Evolutionary conservation across 2,329 filamentous ascomycete species (phyloP).

Genomic region (Didymella glomerata): DNA sequence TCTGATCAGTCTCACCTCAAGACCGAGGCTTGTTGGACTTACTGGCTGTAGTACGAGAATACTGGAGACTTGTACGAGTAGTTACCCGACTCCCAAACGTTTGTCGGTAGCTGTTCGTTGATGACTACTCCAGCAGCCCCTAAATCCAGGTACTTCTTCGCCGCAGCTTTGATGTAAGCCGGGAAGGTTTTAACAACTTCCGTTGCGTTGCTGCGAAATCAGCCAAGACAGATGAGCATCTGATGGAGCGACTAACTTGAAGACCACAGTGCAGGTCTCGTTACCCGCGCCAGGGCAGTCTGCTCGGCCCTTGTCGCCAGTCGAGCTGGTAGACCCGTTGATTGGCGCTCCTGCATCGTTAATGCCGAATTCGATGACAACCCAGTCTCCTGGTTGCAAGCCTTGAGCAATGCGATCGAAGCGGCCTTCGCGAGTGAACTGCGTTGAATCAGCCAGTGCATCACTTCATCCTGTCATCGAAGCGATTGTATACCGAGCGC

Average conservation of each 20-base stretch:
- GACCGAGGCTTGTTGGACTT: neutral
- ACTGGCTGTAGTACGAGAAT: conserved; percentile 56
- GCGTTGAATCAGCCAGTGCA: neutral
- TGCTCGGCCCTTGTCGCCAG: conserved; percentile 66
- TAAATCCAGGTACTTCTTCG: conserved; percentile 60
- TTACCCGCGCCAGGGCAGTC: conserved; percentile 64
- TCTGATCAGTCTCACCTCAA: neutral
- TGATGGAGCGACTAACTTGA: conserved; percentile 35
- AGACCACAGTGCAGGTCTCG: conserved; percentile 61
- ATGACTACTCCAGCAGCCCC: conserved; percentile 65
- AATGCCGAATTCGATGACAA: conserved; percentile 74
- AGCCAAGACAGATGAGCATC: neutral
- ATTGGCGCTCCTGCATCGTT: conserved; percentile 60
- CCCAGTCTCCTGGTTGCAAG: conserved; percentile 66
- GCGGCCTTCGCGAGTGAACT: conserved; percentile 68
- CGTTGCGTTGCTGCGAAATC: conserved; percentile 47
- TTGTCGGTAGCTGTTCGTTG: conserved; percentile 66
- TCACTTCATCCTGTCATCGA: too few species aligned
- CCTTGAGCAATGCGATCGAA: conserved; percentile 64
- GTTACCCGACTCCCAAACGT: conserved; percentile 64
- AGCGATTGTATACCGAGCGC: conserved; percentile 53
- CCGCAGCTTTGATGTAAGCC: conserved; percentile 65
- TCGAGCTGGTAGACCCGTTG: conserved; percentile 61
- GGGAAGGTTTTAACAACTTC: conserved; percentile 68
- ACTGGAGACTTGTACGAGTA: conserved; percentile 58